Percentiles rank a stretch among this genome's conserved stretches.
Evolutionary conservation across 495 filamentous ascomycete species (phyloP).

Genomic region (Tuber melanosporum): DNA sequence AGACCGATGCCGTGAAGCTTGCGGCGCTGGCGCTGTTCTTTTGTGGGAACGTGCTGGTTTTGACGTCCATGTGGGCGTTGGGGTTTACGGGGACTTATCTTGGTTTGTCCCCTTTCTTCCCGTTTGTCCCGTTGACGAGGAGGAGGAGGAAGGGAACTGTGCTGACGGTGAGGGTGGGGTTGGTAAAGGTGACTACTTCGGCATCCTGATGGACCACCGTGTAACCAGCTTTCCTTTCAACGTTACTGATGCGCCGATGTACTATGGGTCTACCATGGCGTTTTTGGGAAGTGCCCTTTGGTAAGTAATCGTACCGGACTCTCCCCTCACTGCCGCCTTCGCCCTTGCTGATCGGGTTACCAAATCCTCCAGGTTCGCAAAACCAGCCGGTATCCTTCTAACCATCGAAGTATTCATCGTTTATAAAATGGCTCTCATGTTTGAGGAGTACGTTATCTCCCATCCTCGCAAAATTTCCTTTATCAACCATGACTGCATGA

Average conservation of each 20-base stretch:
- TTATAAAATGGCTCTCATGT: slow-evolving; percentile 77
- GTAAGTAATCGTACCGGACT: background rate
- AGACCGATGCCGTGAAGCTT: slow-evolving; percentile 48
- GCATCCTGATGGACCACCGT: slow-evolving; percentile 90
- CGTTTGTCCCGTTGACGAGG: background rate
- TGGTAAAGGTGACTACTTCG: slow-evolving; percentile 79
- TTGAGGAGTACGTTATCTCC: slow-evolving; percentile 66
- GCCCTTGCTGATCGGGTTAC: background rate
- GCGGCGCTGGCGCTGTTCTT: slow-evolving; percentile 64
- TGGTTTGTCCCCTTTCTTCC: slow-evolving; percentile 12
- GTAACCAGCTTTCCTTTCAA: slow-evolving; percentile 96
- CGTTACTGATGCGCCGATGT: slow-evolving; percentile 88
- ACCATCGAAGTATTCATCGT: slow-evolving; percentile 66
- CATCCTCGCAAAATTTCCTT: background rate
- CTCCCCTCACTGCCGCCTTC: background rate
- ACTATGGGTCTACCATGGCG: slow-evolving; percentile 85
- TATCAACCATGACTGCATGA: slow-evolving; percentile 4
- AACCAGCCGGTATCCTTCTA: slow-evolving; percentile 77
- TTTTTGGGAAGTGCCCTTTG: slow-evolving; percentile 86
- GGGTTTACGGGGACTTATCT: slow-evolving; percentile 95
- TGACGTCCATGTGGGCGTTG: slow-evolving; percentile 84
- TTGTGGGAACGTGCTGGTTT: slow-evolving; percentile 73
- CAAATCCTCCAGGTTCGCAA: slow-evolving; percentile 52
- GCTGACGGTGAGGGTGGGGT: background rate
- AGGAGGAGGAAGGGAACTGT: background rate